phyloP scores from a whole-genome alignment of 108 stramenopile genomes.

The Cafeteria roenbergensis region DNA sequence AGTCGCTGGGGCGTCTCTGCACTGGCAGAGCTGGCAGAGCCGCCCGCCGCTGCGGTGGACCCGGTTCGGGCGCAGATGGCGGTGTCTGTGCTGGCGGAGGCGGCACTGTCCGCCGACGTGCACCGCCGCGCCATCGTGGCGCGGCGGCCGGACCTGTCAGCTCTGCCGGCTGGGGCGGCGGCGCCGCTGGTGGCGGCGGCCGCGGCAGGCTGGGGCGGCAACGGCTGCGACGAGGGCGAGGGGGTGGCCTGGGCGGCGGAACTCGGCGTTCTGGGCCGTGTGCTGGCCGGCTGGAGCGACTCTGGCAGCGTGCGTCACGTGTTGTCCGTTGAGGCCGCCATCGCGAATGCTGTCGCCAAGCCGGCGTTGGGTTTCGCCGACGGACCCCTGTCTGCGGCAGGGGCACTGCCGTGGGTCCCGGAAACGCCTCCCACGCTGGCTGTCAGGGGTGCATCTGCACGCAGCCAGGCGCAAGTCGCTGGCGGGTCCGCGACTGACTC shows the following conservation, averaged over 20 bases:
- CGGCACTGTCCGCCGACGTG: not conserved
- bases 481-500: too few relatives aligned
- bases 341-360: not conserved
- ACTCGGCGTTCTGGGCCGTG: not conserved
- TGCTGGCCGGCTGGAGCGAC: not conserved
- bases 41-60: not conserved
- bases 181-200: not conserved
- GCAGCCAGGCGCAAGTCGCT: too few relatives aligned
- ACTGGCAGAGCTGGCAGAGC: not conserved
- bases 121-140: slow-evolving; percentile 5
- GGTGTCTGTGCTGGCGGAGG: not conserved
- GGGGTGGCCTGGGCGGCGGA: not conserved
- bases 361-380: not conserved
- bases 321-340: too few relatives aligned
- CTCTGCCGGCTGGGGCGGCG: not conserved
- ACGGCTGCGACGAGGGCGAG: not conserved
- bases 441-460: not conserved
- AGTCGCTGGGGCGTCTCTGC: not conserved
- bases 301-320: not conserved
- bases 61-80: not conserved
- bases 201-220: not conserved
- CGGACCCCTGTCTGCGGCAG: not conserved
- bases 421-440: not conserved
- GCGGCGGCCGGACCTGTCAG: not conserved
- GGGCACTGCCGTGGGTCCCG: not conserved